Evolutionary conservation across 176 grass and related monocot genomes (phyloP).

Genomic region (Olyra latifolia): DNA sequence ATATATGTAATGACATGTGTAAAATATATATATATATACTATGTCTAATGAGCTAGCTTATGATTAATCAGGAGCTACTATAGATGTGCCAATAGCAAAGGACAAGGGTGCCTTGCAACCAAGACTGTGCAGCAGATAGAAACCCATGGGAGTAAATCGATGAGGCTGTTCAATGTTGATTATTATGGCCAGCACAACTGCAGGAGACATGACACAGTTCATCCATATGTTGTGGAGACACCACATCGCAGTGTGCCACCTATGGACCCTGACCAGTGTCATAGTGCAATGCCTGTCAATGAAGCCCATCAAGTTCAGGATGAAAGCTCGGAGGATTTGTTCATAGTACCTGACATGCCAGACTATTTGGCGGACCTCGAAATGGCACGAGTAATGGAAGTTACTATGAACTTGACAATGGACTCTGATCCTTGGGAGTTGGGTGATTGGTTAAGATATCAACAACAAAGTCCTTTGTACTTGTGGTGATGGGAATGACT

Average conservation of each 20-base stretch:
- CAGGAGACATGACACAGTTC: background rate
- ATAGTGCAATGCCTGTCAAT: background rate
- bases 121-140: constrained; percentile 40
- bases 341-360: background rate
- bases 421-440: constrained; percentile 13
- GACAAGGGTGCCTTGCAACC: constrained; percentile 25
- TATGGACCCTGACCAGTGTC: background rate
- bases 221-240: background rate
- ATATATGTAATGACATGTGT: background rate
- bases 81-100: constrained; percentile 33
- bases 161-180: constrained; percentile 12
- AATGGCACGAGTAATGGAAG: background rate
- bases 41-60: background rate
- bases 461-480: background rate
- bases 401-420: background rate
- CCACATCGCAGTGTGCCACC: background rate
- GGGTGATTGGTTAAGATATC: background rate
- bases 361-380: constrained; percentile 21
- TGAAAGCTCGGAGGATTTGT: constrained; percentile 11
- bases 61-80: constrained; percentile 40
- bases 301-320: background rate
- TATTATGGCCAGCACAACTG: constrained; percentile 26
- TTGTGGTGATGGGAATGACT: background rate
- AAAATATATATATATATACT: background rate
- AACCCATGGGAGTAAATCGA: background rate